These are phyloP conservation scores for Sporobolus alterniflorus DNA, from an alignment of 202 grass and related monocot genomes.

Conservation along the genomic window DNA sequence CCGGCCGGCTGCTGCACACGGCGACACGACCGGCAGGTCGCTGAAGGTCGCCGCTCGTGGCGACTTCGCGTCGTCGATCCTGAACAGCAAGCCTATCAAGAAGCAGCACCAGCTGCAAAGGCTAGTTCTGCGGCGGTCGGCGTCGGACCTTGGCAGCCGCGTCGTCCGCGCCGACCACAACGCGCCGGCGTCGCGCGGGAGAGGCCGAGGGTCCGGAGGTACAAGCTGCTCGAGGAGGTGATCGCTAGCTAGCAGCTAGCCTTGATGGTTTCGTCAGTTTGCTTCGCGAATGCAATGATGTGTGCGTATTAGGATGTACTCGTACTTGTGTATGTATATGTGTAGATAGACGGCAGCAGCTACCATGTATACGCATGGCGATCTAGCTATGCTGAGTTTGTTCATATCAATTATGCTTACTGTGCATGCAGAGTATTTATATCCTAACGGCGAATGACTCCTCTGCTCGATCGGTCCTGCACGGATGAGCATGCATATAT, in stretches of 20 bases:
- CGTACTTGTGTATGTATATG: no score
- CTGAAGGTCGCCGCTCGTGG: constrained; percentile 58
- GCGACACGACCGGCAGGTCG: constrained; percentile 22
- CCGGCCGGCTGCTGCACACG: constrained; percentile 10
- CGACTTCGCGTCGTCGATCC: constrained; percentile 51
- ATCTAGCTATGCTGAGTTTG: no score
- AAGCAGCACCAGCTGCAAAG: constrained; percentile 52
- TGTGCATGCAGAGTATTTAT: no score
- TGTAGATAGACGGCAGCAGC: no score
- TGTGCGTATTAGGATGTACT: no score
- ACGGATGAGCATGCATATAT: no score
- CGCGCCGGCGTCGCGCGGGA: constrained; percentile 51
- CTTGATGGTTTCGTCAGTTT: neutral
- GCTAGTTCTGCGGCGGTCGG: constrained; percentile 66
- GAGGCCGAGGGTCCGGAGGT: constrained; percentile 80
- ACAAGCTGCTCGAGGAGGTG: constrained; percentile 98
- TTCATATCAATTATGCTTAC: no score
- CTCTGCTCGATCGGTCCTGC: no score
- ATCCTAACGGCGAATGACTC: no score
- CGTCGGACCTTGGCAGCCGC: constrained; percentile 66
- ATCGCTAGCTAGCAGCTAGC: constrained; percentile 46
- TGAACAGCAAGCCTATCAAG: constrained; percentile 90
- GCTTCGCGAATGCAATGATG: neutral
- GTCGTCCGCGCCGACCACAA: constrained; percentile 37
- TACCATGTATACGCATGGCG: no score